These are phyloP conservation scores for Eryngium alpinum DNA, from an alignment of 140 eudicot species.

Conservation along the genomic window DNA sequence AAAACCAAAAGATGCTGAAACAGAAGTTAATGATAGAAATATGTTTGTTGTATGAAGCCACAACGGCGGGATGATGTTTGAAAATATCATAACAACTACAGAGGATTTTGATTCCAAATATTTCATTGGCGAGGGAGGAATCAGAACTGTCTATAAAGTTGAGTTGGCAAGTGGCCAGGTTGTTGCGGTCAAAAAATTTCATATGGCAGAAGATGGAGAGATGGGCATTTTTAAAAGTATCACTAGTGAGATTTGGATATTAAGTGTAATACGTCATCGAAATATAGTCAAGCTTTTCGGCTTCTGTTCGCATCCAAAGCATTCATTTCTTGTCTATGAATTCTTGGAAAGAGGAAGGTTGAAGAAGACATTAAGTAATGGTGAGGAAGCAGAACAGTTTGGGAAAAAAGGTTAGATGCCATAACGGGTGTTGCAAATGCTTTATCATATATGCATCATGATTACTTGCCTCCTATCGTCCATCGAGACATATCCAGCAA, in stretches of 20 bases:
- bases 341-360: conserved; percentile 22
- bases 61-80: conserved; percentile 28
- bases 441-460: too few species aligned
- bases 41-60: conserved; percentile 23
- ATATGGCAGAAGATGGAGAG: conserved; percentile 4
- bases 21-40: too few species aligned
- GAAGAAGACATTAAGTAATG: neutral
- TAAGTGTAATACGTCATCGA: conserved; percentile 22
- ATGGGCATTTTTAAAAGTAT: conserved; percentile 3
- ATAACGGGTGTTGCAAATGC: too few species aligned
- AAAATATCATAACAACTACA: conserved; percentile 27
- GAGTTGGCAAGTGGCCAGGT: conserved; percentile 8
- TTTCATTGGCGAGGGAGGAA: conserved; percentile 26
- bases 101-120: conserved; percentile 6
- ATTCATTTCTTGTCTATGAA: conserved; percentile 25
- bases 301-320: conserved; percentile 1
- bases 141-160: conserved; percentile 29
- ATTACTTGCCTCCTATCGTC: too few species aligned
- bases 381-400: conserved; percentile 15
- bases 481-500: too few species aligned
- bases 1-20: too few species aligned
- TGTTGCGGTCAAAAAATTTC: conserved; percentile 32
- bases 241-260: conserved; percentile 13
- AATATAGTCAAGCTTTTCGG: too few species aligned
- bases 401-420: neutral